These are phyloP conservation scores for Populus hybrid DNA, from an alignment of 441 rosid genomes.

Conservation along the genomic window DNA sequence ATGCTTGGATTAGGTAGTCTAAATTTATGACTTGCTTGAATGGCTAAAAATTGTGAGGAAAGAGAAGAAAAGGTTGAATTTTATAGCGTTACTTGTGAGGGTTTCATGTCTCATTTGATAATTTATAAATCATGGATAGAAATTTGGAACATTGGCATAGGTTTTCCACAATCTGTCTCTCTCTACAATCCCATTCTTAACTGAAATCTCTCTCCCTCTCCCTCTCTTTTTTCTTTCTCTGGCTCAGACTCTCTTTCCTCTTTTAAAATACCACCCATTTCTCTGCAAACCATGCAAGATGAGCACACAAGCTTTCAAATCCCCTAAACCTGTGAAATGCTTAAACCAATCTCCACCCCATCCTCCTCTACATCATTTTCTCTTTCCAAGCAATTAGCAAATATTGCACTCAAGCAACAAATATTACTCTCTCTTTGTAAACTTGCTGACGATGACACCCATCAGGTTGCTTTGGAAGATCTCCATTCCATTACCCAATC, in stretches of 20 bases:
- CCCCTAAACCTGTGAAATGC: constrained; percentile 30
- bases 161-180: not conserved
- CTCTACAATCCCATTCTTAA: not conserved
- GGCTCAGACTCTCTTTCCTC: not conserved
- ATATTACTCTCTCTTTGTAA: constrained; percentile 73
- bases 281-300: constrained; percentile 21
- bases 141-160: not conserved
- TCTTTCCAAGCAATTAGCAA: constrained; percentile 59
- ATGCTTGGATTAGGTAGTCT: not conserved
- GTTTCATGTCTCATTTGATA: not conserved
- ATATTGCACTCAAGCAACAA: constrained; percentile 73
- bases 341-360: constrained; percentile 16
- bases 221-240: not conserved
- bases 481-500: constrained; percentile 62
- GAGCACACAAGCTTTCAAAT: constrained; percentile 47
- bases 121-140: not conserved
- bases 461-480: constrained; percentile 74
- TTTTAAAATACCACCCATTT: not conserved
- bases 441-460: constrained; percentile 76
- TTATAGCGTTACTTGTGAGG: not conserved
- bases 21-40: not conserved
- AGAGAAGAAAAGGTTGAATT: not conserved
- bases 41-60: not conserved
- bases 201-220: not conserved
- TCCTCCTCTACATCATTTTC: constrained; percentile 33